Percentiles rank a stretch among this genome's conserved stretches.
Conservation (phyloP, 179 eudicot species). For the Beta corolliflora region DNA sequence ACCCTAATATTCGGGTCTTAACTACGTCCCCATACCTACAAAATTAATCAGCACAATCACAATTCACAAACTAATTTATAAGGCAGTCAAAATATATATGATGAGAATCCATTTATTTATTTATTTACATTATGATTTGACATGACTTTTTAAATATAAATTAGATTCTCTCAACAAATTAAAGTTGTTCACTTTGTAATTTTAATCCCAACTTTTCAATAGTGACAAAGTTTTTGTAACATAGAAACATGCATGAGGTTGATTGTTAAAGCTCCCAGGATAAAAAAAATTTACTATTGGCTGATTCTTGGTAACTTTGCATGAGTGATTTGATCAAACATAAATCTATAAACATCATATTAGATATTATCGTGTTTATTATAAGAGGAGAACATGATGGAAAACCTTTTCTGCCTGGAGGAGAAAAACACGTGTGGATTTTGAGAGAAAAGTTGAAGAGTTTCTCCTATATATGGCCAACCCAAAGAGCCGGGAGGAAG, state of each 20-base stretch:
- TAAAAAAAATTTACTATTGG: too few relatives aligned
- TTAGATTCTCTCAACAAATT: not conserved
- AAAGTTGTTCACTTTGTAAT: not conserved
- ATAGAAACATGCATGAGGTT: too few relatives aligned
- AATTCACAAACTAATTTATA: too few relatives aligned
- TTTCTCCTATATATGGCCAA: conserved; percentile 59
- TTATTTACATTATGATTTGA: not conserved
- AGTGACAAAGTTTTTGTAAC: too few relatives aligned
- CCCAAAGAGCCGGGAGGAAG: conserved; percentile 64
- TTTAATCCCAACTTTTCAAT: too few relatives aligned
- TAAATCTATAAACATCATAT: too few relatives aligned
- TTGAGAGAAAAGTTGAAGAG: conserved; percentile 51
- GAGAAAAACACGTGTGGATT: conserved; percentile 45
- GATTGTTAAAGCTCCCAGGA: too few relatives aligned
- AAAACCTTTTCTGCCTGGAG: conserved; percentile 41
- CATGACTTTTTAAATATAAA: not conserved
- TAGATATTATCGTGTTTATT: too few relatives aligned
- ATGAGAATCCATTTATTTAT: not conserved
- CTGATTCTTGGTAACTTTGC: too few relatives aligned
- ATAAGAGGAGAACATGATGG: not conserved
- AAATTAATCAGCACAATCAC: too few relatives aligned
- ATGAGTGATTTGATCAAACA: too few relatives aligned
- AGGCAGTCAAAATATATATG: too few relatives aligned
- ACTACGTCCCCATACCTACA: conserved; percentile 60
- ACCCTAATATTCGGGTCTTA: conserved; percentile 62